Base-by-base conservation (phyloP, 176 grass and related monocot species). In the Avena sativa region DNA sequence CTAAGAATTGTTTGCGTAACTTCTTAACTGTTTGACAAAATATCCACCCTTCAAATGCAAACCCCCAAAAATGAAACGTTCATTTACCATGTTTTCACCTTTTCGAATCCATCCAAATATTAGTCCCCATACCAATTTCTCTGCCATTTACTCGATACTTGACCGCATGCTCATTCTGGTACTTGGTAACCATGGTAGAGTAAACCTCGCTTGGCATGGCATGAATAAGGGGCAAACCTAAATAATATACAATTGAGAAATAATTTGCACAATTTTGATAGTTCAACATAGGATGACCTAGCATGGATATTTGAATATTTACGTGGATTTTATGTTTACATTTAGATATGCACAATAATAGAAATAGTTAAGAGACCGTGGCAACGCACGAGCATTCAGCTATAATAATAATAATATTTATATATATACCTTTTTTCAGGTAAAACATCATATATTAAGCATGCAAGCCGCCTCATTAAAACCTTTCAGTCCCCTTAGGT, bases 181-280 rank as follows among this genome's bases (percentile, higher is more conserved):
- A 40, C 17, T 64, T 64, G 40, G 25, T 11, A 84, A 84, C 9
- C 14, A 32, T 64, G 57, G 8, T 20, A 48, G 44, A 76, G 55
- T 34, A 85, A 68, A 12, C 52, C 67, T 53, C n/a, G 73, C 28
- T 84, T 71, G 40, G 7, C 19, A 55, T 80, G 76, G 23, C 21
- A 32, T 67, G 56, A 32, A 19, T 28, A 81, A 56, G 17, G 16
- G 23, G 26, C 36, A 66, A 75, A 65, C 12, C 32, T 43, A 25
- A 60, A 76, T 66, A 56, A 25, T 1, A 25, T 25, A 43, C 6
- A 77, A 49, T 25, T 76, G 73, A 82, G 2, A 51, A 61, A 71
- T 74, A 64, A 28, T 1, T 58, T 52, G 71, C 15, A 77, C 1
- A 67, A 53, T 62, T 32, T 21, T 47, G 34, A 1, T 25, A 25